A percentile compares a stretch with the other conserved stretches of the same genome.
These are phyloP conservation scores for Pleurotus sapidus DNA, from an alignment of 768 basidiomycete species.

Conservation along the genomic window DNA sequence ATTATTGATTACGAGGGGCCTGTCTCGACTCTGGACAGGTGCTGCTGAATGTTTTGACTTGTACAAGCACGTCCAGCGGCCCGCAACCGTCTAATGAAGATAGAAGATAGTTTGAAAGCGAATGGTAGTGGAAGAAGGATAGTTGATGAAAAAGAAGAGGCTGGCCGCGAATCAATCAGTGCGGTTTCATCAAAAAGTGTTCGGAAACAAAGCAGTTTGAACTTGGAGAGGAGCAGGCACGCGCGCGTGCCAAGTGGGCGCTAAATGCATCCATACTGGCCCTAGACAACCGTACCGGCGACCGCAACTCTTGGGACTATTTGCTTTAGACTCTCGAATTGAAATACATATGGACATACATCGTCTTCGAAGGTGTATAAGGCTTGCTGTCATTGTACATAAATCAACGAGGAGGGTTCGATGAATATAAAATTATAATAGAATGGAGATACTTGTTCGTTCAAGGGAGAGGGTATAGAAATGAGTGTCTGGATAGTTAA, in stretches of 20 bases:
- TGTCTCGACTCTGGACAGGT: too few relatives aligned
- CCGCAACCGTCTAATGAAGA: background rate
- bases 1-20: too few relatives aligned
- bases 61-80: conserved; percentile 5
- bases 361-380: too few relatives aligned
- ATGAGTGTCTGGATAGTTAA: background rate
- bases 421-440: background rate
- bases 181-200: conserved; percentile 3
- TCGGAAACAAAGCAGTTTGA: background rate
- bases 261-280: background rate
- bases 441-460: background rate
- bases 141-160: background rate
- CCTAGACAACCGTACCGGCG: background rate
- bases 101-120: background rate
- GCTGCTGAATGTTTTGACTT: background rate
- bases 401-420: too few relatives aligned
- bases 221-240: background rate
- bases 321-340: too few relatives aligned
- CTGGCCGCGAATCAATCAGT: conserved; percentile 7
- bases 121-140: background rate
- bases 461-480: background rate
- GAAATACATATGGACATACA: too few relatives aligned
- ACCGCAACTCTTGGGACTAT: too few relatives aligned
- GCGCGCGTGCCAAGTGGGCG: background rate
- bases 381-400: too few relatives aligned